phyloP scores from a whole-genome alignment of 805 yeast genomes.

The Candida silvatica region DNA sequence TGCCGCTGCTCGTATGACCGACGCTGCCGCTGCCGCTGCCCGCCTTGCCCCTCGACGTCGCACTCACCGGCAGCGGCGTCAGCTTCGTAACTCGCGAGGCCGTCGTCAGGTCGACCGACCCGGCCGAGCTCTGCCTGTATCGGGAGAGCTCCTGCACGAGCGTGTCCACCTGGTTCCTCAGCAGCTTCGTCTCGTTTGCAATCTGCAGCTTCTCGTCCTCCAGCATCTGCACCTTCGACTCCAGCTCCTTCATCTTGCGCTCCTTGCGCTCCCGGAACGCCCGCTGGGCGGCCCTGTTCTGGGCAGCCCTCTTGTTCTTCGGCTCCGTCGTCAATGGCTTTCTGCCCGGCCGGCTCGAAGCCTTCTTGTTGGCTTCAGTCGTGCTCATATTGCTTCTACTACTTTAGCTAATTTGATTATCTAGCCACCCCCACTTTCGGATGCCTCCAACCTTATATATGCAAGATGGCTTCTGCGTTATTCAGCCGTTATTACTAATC shows the following conservation, averaged over 20 bases:
- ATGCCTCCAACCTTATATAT: too few species aligned
- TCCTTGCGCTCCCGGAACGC: conserved; percentile 96
- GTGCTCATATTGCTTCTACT: too few species aligned
- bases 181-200: conserved; percentile 60
- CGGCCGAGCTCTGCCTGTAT: conserved; percentile 4
- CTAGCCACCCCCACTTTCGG: too few species aligned
- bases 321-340: conserved; percentile 68
- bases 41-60: too few species aligned
- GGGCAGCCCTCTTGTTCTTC: conserved; percentile 87
- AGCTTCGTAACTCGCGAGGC: background rate
- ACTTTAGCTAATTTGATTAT: too few species aligned
- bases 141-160: conserved; percentile 55
- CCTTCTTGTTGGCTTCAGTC: too few species aligned
- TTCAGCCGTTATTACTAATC: too few species aligned
- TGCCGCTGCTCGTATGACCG: background rate
- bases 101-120: background rate
- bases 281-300: conserved; percentile 96
- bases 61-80: too few species aligned
- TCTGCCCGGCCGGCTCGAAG: conserved; percentile 65
- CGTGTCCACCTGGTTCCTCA: conserved; percentile 68
- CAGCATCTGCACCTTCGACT: conserved; percentile 61
- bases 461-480: too few species aligned
- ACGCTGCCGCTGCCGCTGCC: conserved; percentile 1
- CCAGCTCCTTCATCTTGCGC: conserved; percentile 74
- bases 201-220: conserved; percentile 68